Percentiles rank a stretch among this genome's conserved stretches.
phyloP scores from a whole-genome alignment of 768 basidiomycete species.

The Lentinula guzmanii region DNA sequence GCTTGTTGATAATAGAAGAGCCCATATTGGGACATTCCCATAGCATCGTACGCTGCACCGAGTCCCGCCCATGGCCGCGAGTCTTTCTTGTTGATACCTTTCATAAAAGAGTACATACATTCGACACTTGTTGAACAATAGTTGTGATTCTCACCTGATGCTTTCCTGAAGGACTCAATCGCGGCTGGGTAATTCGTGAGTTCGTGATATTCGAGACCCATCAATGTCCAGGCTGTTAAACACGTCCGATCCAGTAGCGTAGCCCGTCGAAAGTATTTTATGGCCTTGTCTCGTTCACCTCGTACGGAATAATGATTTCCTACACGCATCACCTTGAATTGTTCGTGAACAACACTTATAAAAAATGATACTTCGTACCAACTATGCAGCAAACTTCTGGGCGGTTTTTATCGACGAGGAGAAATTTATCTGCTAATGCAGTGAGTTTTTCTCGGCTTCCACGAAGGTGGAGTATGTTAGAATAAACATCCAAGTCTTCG shows the following conservation, averaged over 20 bases:
- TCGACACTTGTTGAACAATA: background rate
- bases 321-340: conserved; percentile 16
- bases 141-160: conserved; percentile 49
- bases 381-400: conserved; percentile 78
- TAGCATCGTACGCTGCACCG: conserved; percentile 72
- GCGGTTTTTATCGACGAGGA: conserved; percentile 62
- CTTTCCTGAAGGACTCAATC: conserved; percentile 75
- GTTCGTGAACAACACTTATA: too few species aligned
- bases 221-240: conserved; percentile 75
- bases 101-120: background rate
- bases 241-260: conserved; percentile 74
- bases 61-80: conserved; percentile 82
- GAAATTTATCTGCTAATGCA: conserved; percentile 66
- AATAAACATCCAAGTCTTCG: conserved; percentile 75
- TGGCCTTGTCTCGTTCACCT: conserved; percentile 72
- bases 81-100: conserved; percentile 75
- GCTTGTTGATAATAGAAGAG: conserved; percentile 44
- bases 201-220: conserved; percentile 83
- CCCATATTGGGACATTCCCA: conserved; percentile 75
- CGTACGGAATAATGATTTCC: conserved; percentile 78
- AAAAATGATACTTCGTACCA: conserved; percentile 34
- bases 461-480: conserved; percentile 76
- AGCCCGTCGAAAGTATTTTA: conserved; percentile 71
- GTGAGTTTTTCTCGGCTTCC: conserved; percentile 66
- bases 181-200: conserved; percentile 81